These are phyloP conservation scores for Lachnellula cervina DNA, from an alignment of 2,329 filamentous ascomycete species.

Conservation along the genomic window DNA sequence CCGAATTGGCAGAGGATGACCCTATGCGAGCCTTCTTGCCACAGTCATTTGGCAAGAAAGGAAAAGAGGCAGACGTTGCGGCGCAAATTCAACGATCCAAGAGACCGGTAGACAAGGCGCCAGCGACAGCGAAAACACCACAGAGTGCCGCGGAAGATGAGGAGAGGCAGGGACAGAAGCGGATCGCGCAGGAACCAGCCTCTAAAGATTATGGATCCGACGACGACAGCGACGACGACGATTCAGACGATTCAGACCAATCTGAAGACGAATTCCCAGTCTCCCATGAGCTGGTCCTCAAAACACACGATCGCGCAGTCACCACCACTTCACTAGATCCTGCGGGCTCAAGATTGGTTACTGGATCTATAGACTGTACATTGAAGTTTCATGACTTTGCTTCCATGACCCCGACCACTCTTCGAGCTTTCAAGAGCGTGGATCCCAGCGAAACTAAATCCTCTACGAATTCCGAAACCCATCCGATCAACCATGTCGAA, in stretches of 20 bases:
- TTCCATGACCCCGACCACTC: constrained; percentile 89
- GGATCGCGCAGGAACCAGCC: constrained; percentile 24
- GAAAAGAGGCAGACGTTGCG: constrained; percentile 66
- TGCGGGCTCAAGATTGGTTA: constrained; percentile 76
- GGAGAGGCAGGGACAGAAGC: constrained; percentile 27
- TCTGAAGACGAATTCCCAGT: constrained; percentile 80
- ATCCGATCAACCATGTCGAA: constrained; percentile 78
- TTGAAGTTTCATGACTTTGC: constrained; percentile 94
- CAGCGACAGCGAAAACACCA: constrained; percentile 3
- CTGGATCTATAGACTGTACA: constrained; percentile 86
- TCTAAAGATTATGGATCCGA: constrained; percentile 37
- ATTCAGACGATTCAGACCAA: constrained; percentile 54
- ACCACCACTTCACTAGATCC: constrained; percentile 82
- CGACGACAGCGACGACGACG: constrained; percentile 44
- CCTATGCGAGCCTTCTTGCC: constrained; percentile 75
- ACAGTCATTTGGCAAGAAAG: constrained; percentile 77
- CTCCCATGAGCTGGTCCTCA: constrained; percentile 87
- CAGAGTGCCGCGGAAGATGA: constrained; percentile 22
- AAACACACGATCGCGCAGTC: constrained; percentile 84
- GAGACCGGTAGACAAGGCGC: constrained; percentile 43
- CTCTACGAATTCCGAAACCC: constrained; percentile 69
- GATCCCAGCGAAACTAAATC: constrained; percentile 78
- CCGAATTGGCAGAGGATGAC: constrained; percentile 56
- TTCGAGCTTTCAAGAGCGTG: constrained; percentile 87
- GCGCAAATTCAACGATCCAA: constrained; percentile 78